These are phyloP conservation scores for Colletotrichum limetticola DNA, from an alignment of 2,329 filamentous ascomycete genomes.

Conservation along the genomic window DNA sequence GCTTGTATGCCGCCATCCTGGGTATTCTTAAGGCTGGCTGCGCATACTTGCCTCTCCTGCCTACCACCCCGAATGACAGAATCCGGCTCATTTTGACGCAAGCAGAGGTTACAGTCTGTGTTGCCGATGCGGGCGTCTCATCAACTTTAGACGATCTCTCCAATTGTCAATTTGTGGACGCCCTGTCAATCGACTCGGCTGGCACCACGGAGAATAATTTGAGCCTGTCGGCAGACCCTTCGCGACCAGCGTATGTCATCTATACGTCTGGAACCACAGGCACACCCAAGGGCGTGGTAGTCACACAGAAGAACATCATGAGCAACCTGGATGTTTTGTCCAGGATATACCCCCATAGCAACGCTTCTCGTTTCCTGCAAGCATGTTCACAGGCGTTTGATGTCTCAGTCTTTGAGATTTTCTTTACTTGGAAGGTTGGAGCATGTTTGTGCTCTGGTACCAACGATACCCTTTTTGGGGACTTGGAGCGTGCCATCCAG, in stretches of 20 bases:
- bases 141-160: constrained; percentile 30
- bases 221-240: constrained; percentile 49
- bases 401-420: constrained; percentile 90
- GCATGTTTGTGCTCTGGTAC: constrained; percentile 81
- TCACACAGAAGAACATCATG: constrained; percentile 80
- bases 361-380: constrained; percentile 75
- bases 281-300: constrained; percentile 80
- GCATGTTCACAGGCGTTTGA: constrained; percentile 88
- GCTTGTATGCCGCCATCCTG: constrained; percentile 79
- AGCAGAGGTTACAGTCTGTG: constrained; percentile 59
- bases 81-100: constrained; percentile 71
- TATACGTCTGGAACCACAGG: constrained; percentile 89
- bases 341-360: constrained; percentile 70
- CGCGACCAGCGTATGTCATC: constrained; percentile 77
- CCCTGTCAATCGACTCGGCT: constrained; percentile 44
- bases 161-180: constrained; percentile 43
- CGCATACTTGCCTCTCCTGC: constrained; percentile 83
- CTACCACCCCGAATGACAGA: constrained; percentile 73
- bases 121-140: constrained; percentile 49
- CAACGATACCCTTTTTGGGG: constrained; percentile 79
- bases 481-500: constrained; percentile 76
- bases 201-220: constrained; percentile 50
- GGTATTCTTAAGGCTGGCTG: constrained; percentile 79
- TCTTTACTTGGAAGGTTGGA: constrained; percentile 82
- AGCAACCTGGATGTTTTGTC: constrained; percentile 78